Conservation (phyloP, 768 basidiomycete species). For the Zangia roseola region DNA sequence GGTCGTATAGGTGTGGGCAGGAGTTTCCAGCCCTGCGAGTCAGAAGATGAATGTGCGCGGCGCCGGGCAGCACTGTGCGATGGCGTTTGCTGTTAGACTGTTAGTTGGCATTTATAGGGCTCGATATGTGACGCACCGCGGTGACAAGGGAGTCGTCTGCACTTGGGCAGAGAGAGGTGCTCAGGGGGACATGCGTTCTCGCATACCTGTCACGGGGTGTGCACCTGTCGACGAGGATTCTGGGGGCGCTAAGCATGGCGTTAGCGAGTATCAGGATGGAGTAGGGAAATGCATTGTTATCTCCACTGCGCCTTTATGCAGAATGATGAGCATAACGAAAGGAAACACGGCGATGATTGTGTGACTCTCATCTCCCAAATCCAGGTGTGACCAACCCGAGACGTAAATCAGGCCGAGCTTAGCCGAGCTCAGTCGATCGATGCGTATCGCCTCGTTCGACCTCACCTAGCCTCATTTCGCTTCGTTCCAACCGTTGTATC, state of each 20-base stretch:
- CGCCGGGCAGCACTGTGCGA: conserved; percentile 20
- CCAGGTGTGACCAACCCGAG: conserved; percentile 7
- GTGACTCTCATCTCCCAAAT: background rate
- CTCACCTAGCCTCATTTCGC: conserved; percentile 15
- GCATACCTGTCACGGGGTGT: conserved; percentile 36
- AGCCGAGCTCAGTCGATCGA: conserved; percentile 13
- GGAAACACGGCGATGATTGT: conserved; percentile 18
- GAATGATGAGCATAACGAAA: conserved; percentile 12
- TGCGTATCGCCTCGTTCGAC: conserved; percentile 1
- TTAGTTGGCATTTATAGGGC: background rate
- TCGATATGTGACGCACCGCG: conserved; percentile 11
- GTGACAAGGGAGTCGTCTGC: conserved; percentile 28
- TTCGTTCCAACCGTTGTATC: conserved; percentile 17
- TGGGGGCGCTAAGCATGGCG: conserved; percentile 21
- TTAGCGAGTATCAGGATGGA: background rate
- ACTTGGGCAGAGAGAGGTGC: conserved; percentile 25
- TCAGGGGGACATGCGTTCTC: conserved; percentile 29
- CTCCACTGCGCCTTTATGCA: conserved; percentile 23
- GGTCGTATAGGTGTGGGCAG: conserved; percentile 35
- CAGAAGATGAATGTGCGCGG: conserved; percentile 34
- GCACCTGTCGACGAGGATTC: conserved; percentile 34
- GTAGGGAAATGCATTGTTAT: background rate
- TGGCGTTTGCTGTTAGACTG: conserved; percentile 13
- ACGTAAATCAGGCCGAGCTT: conserved; percentile 27
- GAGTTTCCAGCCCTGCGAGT: conserved; percentile 32